phyloP scores from a whole-genome alignment of 140 eudicot genomes.

The Cichorium intybus region DNA sequence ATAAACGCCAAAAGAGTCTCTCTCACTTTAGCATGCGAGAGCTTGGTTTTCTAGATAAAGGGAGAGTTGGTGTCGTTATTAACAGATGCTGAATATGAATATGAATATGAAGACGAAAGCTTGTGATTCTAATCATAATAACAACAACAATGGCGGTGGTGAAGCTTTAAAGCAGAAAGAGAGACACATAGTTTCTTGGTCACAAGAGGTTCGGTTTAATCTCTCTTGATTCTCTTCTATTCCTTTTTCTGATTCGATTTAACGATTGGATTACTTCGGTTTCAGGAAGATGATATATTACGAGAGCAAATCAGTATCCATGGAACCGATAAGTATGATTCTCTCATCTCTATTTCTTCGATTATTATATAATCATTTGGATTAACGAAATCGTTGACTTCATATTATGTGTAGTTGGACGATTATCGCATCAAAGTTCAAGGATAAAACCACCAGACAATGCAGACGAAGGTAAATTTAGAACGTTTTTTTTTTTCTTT shows the following conservation, averaged over 20 bases:
- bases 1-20: constrained; percentile 23
- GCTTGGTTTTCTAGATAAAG: constrained; percentile 16
- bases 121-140: constrained; percentile 11
- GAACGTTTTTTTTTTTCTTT: neutral
- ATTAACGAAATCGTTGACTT: neutral
- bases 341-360: neutral
- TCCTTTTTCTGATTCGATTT: neutral
- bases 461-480: constrained; percentile 79
- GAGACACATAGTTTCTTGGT: constrained; percentile 95
- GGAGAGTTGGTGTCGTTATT: constrained; percentile 9
- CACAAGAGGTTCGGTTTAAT: constrained; percentile 61
- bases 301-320: constrained; percentile 75
- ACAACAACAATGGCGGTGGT: constrained; percentile 14
- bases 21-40: constrained; percentile 39
- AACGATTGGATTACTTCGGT: constrained; percentile 11
- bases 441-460: constrained; percentile 88
- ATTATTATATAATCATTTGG: neutral
- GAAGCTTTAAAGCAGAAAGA: constrained; percentile 44
- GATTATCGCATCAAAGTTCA: constrained; percentile 85
- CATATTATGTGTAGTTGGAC: constrained; percentile 62
- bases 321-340: constrained; percentile 87
- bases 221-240: neutral
- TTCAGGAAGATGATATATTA: constrained; percentile 92
- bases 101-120: constrained; percentile 34
- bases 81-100: constrained; percentile 33